Conservation (phyloP, 169 alveolate species). For the Plasmodium vinckei region DNA sequence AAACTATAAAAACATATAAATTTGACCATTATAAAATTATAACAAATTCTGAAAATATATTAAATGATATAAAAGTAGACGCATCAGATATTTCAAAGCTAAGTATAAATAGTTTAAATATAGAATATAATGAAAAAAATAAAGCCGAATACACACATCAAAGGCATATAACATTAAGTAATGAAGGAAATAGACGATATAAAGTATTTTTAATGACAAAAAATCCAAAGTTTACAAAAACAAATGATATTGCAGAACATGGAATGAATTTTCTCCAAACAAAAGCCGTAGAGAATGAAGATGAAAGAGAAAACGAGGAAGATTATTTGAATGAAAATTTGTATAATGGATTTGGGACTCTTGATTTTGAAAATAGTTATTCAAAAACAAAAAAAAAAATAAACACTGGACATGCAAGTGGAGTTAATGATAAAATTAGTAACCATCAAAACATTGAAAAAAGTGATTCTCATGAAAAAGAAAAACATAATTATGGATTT, state of each 20-base stretch:
- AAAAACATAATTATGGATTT: background rate
- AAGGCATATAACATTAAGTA: conserved; percentile 35
- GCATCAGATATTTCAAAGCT: conserved; percentile 61
- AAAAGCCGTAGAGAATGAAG: background rate
- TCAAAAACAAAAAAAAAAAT: background rate
- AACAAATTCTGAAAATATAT: conserved; percentile 34
- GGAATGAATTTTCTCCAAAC: conserved; percentile 7
- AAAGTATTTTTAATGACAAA: conserved; percentile 59
- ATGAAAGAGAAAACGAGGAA: background rate
- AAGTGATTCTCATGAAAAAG: conserved; percentile 6
- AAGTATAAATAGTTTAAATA: conserved; percentile 25
- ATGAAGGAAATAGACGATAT: conserved; percentile 57
- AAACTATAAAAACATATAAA: background rate
- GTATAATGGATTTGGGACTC: conserved; percentile 46
- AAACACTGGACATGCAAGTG: background rate
- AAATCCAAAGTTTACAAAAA: conserved; percentile 31
- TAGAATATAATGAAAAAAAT: conserved; percentile 28
- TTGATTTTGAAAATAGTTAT: conserved; percentile 25
- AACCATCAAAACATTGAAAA: background rate
- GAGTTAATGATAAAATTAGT: background rate
- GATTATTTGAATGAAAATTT: background rate
- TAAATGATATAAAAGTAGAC: conserved; percentile 41
- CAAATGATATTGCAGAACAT: background rate
- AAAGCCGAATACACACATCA: conserved; percentile 40
- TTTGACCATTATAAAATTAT: conserved; percentile 44